Percentiles rank a stretch among this genome's conserved stretches.
phyloP scores from a whole-genome alignment of 495 filamentous ascomycete genomes.

The Chaetomidium leptoderma region DNA sequence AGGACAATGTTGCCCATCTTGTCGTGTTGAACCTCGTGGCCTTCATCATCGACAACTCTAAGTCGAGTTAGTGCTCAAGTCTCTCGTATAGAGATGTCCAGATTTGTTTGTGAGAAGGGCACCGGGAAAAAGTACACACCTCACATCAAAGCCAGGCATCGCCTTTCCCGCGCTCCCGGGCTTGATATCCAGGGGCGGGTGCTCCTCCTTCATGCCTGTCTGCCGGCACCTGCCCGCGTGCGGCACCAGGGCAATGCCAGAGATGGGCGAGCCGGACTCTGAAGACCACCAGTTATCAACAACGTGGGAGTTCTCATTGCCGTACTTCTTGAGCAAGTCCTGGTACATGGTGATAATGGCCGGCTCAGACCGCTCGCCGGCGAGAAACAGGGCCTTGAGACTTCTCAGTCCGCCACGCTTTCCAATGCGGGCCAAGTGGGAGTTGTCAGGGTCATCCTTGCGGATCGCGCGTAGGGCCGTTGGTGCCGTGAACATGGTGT shows the following conservation, averaged over 20 bases:
- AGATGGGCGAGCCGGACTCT: slow-evolving; percentile 85
- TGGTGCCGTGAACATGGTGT: slow-evolving; percentile 78
- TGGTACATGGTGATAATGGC: slow-evolving; percentile 78
- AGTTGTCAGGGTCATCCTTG: slow-evolving; percentile 74
- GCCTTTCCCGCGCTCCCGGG: slow-evolving; percentile 86
- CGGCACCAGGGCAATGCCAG: slow-evolving; percentile 67
- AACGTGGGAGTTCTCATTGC: slow-evolving; percentile 59
- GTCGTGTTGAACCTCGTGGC: slow-evolving; percentile 59
- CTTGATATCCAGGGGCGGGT: slow-evolving; percentile 51
- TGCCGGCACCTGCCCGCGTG: slow-evolving; percentile 43
- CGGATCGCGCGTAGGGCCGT: slow-evolving; percentile 83
- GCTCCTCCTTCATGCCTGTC: slow-evolving; percentile 20
- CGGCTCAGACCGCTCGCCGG: slow-evolving; percentile 85
- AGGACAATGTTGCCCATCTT: slow-evolving; percentile 92
- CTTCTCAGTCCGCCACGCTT: slow-evolving; percentile 60
- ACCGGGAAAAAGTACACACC: slow-evolving; percentile 8
- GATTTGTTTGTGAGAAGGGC: neutral
- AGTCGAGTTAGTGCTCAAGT: neutral
- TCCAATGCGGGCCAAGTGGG: slow-evolving; percentile 57
- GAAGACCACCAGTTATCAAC: slow-evolving; percentile 98
- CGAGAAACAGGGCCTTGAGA: slow-evolving; percentile 73
- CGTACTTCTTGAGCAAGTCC: slow-evolving; percentile 60
- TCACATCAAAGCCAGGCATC: slow-evolving; percentile 84
- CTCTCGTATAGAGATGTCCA: no score
- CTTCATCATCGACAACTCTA: slow-evolving; percentile 73